Base-by-base conservation (phyloP, 169 alveolate genomes). In the Eimeria brunetti region DNA sequence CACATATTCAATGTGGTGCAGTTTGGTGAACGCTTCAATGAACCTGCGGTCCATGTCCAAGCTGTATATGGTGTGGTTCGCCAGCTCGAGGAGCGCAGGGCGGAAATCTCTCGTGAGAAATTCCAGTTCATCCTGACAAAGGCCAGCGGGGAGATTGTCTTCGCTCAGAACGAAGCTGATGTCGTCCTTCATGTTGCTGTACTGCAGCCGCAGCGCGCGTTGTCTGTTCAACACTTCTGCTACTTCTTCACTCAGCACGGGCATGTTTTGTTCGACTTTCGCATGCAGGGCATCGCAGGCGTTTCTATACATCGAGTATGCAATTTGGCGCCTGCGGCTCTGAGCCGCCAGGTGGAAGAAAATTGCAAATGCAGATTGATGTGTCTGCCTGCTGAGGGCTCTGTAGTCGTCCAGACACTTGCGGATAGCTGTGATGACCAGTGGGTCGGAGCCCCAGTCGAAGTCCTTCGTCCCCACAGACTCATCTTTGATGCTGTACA, bases 311-410 rank as follows among this genome's bases (percentile, higher is more conserved):
- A 38, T 8, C 11, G 80, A 85, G 9, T 60, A 85, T 4, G 56
- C 80, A 2, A 85, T 41, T 24, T 85, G 92, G 41, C 92, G 41
- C 62, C 64, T 85, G 64, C 80, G 92, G 60, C 92, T 85, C 49
- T 85, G 92, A 41, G 80, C 92, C 81, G 92, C 92, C 27, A 85
- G 92, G 81, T 85, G 62, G 80, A 85, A 85, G 92, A 85, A 41
- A 38, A 62, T 44, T 27, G 92, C 76, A 58, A 85, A 85, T 22
- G 92, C 81, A 85, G 92, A 85, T 62, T 85, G 92, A 38, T 85
- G 92, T 9, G 92, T 85, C 9, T 18, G 44, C 60, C 60, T 85
- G 62, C 51, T 44, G 41, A 60, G 92, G 44, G 75, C 80, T 62
- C 80, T 85, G 81, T 60, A 85, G 38, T 85, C 80, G 9, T 36